Percentiles rank a stretch among this genome's conserved stretches.
Evolutionary conservation across 257 asterid genomes (phyloP).

Genomic region (Solanum etuberosum): DNA sequence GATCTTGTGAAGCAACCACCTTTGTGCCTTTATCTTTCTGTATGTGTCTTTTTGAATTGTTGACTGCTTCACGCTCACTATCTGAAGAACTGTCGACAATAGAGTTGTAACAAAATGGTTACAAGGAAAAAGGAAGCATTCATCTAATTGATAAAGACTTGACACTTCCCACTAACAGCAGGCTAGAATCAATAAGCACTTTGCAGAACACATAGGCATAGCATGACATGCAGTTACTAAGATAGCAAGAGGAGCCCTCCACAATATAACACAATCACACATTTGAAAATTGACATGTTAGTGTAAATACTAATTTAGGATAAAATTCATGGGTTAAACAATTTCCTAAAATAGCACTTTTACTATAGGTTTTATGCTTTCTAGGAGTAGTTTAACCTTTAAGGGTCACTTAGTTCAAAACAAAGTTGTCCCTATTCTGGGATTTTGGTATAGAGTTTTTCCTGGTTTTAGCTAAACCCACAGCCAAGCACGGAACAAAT

Average conservation of each 20-base stretch:
- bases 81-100: slow-evolving; percentile 48
- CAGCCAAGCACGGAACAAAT: background rate
- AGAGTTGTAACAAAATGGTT: background rate
- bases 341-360: background rate
- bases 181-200: background rate
- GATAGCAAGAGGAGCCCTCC: background rate
- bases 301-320: background rate
- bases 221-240: background rate
- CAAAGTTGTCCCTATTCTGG: background rate
- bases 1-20: slow-evolving; percentile 23
- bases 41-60: slow-evolving; percentile 55
- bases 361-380: background rate
- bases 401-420: background rate
- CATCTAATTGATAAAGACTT: background rate
- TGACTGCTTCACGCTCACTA: slow-evolving; percentile 46
- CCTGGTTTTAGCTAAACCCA: background rate
- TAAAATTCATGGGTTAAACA: background rate
- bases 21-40: slow-evolving; percentile 53
- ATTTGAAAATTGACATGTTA: background rate
- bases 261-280: background rate
- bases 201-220: background rate
- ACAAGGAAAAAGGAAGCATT: background rate
- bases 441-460: background rate
- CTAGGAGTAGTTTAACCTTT: background rate
- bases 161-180: background rate